Conservation (phyloP, 306 rosid species). For the Clitoria ternatea region DNA sequence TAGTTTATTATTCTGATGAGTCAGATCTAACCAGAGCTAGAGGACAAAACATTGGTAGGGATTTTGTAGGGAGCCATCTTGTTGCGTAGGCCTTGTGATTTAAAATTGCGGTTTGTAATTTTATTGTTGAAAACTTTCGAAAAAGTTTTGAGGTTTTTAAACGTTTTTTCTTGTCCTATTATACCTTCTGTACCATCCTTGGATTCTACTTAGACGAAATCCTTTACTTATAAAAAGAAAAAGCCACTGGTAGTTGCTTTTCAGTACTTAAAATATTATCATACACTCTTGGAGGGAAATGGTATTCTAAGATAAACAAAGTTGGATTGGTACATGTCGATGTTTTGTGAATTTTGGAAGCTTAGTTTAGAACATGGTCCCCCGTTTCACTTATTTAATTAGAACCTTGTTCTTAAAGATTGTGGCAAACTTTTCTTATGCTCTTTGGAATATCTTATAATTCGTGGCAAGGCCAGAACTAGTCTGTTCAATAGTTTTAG, state of each 20-base stretch:
- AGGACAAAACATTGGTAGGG: conserved; percentile 57
- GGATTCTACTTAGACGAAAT: conserved; percentile 41
- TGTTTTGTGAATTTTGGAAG: neutral
- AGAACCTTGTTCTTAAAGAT: conserved; percentile 8
- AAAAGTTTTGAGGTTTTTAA: conserved; percentile 33
- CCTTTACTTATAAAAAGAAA: conserved; percentile 16
- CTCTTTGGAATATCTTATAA: conserved; percentile 2
- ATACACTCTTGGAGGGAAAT: neutral
- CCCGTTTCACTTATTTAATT: neutral
- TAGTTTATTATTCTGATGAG: conserved; percentile 34
- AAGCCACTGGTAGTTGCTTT: conserved; percentile 16
- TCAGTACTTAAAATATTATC: conserved; percentile 1
- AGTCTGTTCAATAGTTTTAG: neutral
- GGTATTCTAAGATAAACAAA: conserved; percentile 21
- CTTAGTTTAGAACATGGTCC: conserved; percentile 26
- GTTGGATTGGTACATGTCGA: neutral
- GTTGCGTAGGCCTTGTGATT: conserved; percentile 21
- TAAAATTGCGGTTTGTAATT: conserved; percentile 35
- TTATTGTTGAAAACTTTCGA: conserved; percentile 40
- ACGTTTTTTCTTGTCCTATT: conserved; percentile 50
- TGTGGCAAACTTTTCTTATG: conserved; percentile 7
- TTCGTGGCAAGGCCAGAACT: neutral
- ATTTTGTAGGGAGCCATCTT: conserved; percentile 27
- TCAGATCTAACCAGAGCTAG: conserved; percentile 60
- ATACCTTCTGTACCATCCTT: conserved; percentile 34